phyloP scores from a whole-genome alignment of 495 filamentous ascomycete species.

The Aspergillus ellipticus region DNA sequence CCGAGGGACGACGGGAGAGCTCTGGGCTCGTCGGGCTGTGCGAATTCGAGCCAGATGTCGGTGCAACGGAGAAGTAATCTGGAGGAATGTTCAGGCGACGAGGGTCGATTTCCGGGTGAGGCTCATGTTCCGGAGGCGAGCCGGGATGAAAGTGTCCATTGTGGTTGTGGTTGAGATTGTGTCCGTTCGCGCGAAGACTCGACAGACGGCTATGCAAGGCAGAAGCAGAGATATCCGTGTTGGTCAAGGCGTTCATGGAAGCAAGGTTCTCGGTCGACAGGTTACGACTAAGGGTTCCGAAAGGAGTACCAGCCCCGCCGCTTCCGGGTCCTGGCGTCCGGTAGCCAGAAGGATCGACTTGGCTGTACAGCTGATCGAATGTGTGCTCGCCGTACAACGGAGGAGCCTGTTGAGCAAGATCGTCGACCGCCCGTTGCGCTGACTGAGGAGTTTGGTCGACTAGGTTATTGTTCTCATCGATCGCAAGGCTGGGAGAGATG shows the following conservation, averaged over 20 bases:
- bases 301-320: constrained; percentile 71
- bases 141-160: constrained; percentile 21
- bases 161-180: too few species aligned
- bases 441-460: constrained; percentile 48
- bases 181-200: constrained; percentile 44
- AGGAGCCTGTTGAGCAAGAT: constrained; percentile 60
- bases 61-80: constrained; percentile 32
- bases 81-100: constrained; percentile 27
- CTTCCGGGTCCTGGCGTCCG: constrained; percentile 71
- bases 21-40: constrained; percentile 36
- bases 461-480: constrained; percentile 76
- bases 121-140: constrained; percentile 24
- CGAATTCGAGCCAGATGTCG: constrained; percentile 30
- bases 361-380: constrained; percentile 84
- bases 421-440: constrained; percentile 30
- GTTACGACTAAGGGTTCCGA: constrained; percentile 67
- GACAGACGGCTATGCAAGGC: constrained; percentile 62
- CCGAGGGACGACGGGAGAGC: constrained; percentile 57
- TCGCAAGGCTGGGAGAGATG: constrained; percentile 84
- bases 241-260: constrained; percentile 56
- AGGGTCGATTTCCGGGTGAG: constrained; percentile 18
- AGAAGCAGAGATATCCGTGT: constrained; percentile 47
- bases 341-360: constrained; percentile 70
- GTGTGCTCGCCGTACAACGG: constrained; percentile 84
- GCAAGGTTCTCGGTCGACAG: constrained; percentile 77